Conservation (phyloP, 2,329 filamentous ascomycete species). For the Hymenoscyphus linearis region DNA sequence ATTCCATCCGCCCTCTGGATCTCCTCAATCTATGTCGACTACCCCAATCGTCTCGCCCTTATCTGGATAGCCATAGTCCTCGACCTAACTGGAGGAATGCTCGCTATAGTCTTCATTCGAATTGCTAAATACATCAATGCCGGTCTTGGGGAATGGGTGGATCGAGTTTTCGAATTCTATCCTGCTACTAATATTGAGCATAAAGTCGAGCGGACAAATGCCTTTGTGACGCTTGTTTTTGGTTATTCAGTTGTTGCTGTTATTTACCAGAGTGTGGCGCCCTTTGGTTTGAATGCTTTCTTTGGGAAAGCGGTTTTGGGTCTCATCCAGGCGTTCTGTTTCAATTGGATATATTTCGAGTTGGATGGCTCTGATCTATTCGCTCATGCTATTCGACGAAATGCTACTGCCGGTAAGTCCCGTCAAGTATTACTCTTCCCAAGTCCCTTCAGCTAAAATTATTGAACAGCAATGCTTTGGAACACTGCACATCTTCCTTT, state of each 20-base stretch:
- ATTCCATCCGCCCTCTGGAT: conserved; percentile 54
- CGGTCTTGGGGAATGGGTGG: conserved; percentile 17
- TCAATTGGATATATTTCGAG: conserved; percentile 62
- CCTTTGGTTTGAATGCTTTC: conserved; percentile 50
- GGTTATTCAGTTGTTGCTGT: conserved; percentile 59
- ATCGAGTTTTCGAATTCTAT: conserved; percentile 49
- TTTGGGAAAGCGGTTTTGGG: conserved; percentile 58
- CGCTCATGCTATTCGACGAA: conserved; percentile 55
- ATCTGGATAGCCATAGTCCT: conserved; percentile 51
- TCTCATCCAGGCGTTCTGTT: conserved; percentile 51
- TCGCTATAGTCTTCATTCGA: conserved; percentile 39
- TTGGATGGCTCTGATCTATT: conserved; percentile 52
- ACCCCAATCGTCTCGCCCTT: conserved; percentile 48
- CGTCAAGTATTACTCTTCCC: not conserved
- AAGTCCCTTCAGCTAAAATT: not conserved
- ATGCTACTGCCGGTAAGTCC: conserved; percentile 37
- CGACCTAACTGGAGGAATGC: conserved; percentile 45
- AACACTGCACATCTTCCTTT: conserved; percentile 53
- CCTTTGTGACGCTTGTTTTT: conserved; percentile 60
- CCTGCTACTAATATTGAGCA: conserved; percentile 63
- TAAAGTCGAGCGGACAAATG: conserved; percentile 57
- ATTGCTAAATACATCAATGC: conserved; percentile 28
- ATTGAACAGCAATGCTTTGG: conserved; percentile 47
- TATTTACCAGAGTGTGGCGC: conserved; percentile 50
- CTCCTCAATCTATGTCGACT: conserved; percentile 49